phyloP scores from a whole-genome alignment of 2,329 filamentous ascomycete genomes.

The Pseudogymnoascus sp. region DNA sequence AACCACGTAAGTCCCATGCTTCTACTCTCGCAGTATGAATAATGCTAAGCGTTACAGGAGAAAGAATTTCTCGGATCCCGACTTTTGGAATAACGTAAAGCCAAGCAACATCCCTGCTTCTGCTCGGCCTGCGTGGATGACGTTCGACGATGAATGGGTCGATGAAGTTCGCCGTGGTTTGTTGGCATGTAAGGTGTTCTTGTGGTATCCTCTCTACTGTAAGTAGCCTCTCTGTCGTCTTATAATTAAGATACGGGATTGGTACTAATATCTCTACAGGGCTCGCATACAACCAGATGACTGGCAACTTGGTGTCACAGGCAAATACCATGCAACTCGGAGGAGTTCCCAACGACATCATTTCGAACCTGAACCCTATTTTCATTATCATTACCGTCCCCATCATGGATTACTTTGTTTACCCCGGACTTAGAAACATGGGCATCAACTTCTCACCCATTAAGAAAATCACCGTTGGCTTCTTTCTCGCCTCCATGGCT shows the following conservation, averaged over 20 bases:
- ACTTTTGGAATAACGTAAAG: constrained; percentile 61
- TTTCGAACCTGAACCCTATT: constrained; percentile 68
- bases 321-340: constrained; percentile 57
- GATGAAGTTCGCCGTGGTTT: constrained; percentile 66
- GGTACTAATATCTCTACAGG: constrained; percentile 34
- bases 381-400: constrained; percentile 68
- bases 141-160: constrained; percentile 75
- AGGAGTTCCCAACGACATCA: constrained; percentile 68
- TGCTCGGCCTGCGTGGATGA: constrained; percentile 63
- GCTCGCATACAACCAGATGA: constrained; percentile 51
- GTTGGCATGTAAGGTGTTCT: constrained; percentile 60
- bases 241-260: constrained; percentile 47
- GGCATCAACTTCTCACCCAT: constrained; percentile 64
- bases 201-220: constrained; percentile 40
- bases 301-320: constrained; percentile 53
- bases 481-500: constrained; percentile 54
- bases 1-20: constrained; percentile 16
- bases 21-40: neutral
- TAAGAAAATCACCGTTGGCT: constrained; percentile 65
- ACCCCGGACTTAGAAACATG: constrained; percentile 55
- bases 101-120: constrained; percentile 50
- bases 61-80: constrained; percentile 41
- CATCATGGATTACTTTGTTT: constrained; percentile 58
- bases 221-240: constrained; percentile 23
- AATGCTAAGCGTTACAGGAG: neutral